phyloP scores from a whole-genome alignment of 306 rosid species.

The Mimosa pudica region DNA sequence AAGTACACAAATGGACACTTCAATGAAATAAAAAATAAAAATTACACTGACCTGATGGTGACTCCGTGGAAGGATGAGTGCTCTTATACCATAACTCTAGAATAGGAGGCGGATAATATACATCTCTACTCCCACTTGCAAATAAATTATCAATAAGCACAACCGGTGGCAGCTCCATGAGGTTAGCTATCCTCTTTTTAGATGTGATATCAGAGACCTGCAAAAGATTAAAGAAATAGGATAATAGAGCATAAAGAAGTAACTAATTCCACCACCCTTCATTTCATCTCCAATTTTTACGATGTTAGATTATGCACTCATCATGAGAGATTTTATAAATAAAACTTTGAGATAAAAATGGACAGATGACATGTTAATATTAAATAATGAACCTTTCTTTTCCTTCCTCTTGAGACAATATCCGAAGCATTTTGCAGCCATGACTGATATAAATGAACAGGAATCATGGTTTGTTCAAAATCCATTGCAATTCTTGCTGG shows the following conservation, averaged over 20 bases:
- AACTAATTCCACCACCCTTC: constrained; percentile 1
- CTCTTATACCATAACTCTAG: constrained; percentile 71
- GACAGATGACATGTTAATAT: constrained; percentile 26
- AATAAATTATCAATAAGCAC: constrained; percentile 57
- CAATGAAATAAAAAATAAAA: background rate
- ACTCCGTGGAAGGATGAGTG: constrained; percentile 52
- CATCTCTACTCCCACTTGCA: constrained; percentile 44
- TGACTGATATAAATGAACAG: constrained; percentile 66
- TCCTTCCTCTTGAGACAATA: constrained; percentile 63
- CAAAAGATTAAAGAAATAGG: constrained; percentile 16
- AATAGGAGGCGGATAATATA: constrained; percentile 73
- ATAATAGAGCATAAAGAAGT: constrained; percentile 9
- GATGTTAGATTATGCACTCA: background rate
- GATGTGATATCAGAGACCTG: constrained; percentile 51
- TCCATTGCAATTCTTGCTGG: constrained; percentile 49
- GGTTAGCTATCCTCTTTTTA: constrained; percentile 56
- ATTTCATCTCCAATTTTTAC: background rate
- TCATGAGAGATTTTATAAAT: background rate
- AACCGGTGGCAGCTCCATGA: constrained; percentile 76
- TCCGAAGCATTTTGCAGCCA: constrained; percentile 80
- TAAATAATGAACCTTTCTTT: constrained; percentile 56
- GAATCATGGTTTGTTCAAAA: constrained; percentile 74
- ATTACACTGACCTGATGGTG: constrained; percentile 65
- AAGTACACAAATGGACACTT: background rate
- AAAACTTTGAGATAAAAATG: constrained; percentile 1